phyloP scores from a whole-genome alignment of 768 basidiomycete species.

The Auriculariales sp. region DNA sequence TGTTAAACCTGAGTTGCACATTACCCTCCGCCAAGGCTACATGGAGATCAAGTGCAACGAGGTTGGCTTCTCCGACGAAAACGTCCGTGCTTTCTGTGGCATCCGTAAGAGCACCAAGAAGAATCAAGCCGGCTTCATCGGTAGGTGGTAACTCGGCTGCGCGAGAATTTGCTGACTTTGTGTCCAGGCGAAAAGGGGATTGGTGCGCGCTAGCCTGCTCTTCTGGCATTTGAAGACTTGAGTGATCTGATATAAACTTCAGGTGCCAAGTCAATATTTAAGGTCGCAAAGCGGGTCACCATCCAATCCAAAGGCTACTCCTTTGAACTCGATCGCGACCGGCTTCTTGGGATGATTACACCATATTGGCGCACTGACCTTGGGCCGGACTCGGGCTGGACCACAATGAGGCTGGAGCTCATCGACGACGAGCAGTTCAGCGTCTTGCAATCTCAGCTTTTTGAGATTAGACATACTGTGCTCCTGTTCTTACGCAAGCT shows the following conservation, averaged over 20 bases:
- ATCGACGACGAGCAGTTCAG: constrained; percentile 1
- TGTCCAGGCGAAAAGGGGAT: constrained; percentile 16
- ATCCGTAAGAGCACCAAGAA: constrained; percentile 15
- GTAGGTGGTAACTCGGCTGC: not conserved
- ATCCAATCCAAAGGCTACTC: constrained; percentile 11
- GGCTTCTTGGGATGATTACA: constrained; percentile 13
- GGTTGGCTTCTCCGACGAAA: constrained; percentile 9
- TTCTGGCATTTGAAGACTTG: not conserved
- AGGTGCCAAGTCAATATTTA: constrained; percentile 17
- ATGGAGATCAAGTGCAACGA: constrained; percentile 14
- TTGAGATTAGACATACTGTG: constrained; percentile 9
- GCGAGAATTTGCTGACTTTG: not conserved
- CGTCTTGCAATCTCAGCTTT: constrained; percentile 8
- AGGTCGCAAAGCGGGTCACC: constrained; percentile 12
- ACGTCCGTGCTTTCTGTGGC: constrained; percentile 14
- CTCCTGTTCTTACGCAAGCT: constrained; percentile 14
- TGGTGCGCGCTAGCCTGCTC: constrained; percentile 4
- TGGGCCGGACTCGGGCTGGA: constrained; percentile 8
- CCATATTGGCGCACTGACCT: constrained; percentile 6
- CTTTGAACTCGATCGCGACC: constrained; percentile 10
- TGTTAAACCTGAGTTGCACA: constrained; percentile 7
- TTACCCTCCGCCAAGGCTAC: constrained; percentile 5
- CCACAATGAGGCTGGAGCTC: constrained; percentile 11
- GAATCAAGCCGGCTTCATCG: constrained; percentile 7
- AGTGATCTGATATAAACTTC: not conserved